Conservation (phyloP, 2,329 filamentous ascomycete species). For the Scedosporium apiospermum region DNA sequence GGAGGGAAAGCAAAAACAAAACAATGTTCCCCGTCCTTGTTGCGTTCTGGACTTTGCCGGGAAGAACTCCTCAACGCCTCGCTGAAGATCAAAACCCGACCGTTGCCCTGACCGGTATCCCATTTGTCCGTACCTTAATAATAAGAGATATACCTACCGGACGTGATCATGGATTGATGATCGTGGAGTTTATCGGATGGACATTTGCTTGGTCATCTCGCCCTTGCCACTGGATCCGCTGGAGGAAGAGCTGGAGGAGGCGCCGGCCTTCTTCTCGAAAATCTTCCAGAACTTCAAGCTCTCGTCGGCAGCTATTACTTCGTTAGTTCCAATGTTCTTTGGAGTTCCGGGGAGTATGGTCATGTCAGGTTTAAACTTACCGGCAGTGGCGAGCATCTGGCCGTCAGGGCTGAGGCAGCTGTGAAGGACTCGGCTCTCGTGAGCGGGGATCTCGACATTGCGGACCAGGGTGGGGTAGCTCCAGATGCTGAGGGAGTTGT, state of each 20-base stretch:
- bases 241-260: conserved; percentile 52
- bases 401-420: conserved; percentile 95
- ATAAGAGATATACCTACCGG: conserved; percentile 8
- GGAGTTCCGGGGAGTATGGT: no score
- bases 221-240: conserved; percentile 67
- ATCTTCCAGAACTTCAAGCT: conserved; percentile 99
- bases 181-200: conserved; percentile 56
- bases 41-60: conserved; percentile 14
- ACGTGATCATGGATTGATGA: neutral
- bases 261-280: conserved; percentile 94
- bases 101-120: neutral
- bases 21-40: neutral
- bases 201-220: conserved; percentile 90
- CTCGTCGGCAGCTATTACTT: conserved; percentile 71
- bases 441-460: conserved; percentile 94
- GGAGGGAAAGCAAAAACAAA: neutral
- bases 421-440: conserved; percentile 94
- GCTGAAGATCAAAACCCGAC: conserved; percentile 30
- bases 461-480: conserved; percentile 95
- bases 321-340: neutral
- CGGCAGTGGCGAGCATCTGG: conserved; percentile 93
- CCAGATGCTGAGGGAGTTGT: conserved; percentile 98
- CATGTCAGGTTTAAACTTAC: conserved; percentile 31
- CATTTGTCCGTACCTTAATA: neutral
- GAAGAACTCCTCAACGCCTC: conserved; percentile 39